phyloP scores from a whole-genome alignment of 1,284 basidiomycete species.

The Afroboletus lepidellus region DNA sequence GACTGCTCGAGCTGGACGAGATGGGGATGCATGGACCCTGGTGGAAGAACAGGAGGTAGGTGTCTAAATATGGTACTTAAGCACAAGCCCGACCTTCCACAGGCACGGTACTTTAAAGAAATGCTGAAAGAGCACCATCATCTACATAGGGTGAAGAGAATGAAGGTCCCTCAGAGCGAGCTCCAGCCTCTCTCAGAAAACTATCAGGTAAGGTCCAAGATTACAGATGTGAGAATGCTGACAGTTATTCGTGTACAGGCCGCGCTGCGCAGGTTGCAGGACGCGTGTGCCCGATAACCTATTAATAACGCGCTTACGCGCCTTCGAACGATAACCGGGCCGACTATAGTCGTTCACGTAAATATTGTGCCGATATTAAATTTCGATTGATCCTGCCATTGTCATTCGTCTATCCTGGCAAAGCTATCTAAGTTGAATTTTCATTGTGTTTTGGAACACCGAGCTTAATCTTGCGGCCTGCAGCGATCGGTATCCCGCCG shows the following conservation, averaged over 20 bases:
- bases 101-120: constrained; percentile 87
- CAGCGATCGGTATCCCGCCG: neutral
- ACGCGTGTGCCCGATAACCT: constrained; percentile 34
- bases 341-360: neutral
- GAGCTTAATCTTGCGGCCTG: neutral
- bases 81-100: neutral
- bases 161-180: constrained; percentile 68
- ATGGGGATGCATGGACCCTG: constrained; percentile 89
- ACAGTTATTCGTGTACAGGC: constrained; percentile 27
- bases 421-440: neutral
- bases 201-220: constrained; percentile 58
- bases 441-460: neutral
- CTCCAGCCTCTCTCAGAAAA: constrained; percentile 52
- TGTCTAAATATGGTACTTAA: neutral
- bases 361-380: neutral
- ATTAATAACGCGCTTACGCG: neutral
- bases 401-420: neutral
- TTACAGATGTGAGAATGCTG: constrained; percentile 2
- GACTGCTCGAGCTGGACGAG: constrained; percentile 87
- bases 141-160: constrained; percentile 66
- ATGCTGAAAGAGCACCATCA: constrained; percentile 81
- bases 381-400: neutral
- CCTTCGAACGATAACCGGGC: neutral
- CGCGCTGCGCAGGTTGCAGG: constrained; percentile 39
- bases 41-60: constrained; percentile 93